These are phyloP conservation scores for Glonium stellatum DNA, from an alignment of 495 filamentous ascomycete species.

Conservation along the genomic window DNA sequence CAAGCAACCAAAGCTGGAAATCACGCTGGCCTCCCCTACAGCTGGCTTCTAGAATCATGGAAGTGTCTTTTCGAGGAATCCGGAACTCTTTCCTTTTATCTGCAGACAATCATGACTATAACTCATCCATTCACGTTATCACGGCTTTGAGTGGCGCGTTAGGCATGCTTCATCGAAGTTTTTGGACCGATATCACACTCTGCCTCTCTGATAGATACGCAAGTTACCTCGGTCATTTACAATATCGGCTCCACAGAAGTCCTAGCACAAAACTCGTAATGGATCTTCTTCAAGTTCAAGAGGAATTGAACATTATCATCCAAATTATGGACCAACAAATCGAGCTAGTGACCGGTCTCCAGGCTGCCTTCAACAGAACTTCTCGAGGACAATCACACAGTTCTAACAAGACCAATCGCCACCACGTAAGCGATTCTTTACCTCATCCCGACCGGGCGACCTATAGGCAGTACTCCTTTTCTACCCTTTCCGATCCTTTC, in stretches of 20 bases:
- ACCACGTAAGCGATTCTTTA: slow-evolving; percentile 6
- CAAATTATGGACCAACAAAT: slow-evolving; percentile 39
- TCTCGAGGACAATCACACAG: slow-evolving; percentile 3
- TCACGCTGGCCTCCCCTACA: slow-evolving; percentile 37
- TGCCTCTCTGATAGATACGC: slow-evolving; percentile 37
- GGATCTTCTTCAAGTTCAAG: slow-evolving; percentile 38
- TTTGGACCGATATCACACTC: slow-evolving; percentile 36
- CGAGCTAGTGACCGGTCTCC: slow-evolving; percentile 30
- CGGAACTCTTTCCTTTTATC: slow-evolving; percentile 32
- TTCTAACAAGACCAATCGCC: background rate
- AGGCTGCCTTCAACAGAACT: slow-evolving; percentile 10
- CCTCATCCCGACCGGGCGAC: slow-evolving; percentile 15
- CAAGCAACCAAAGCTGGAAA: slow-evolving; percentile 40
- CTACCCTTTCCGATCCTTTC: slow-evolving; percentile 29
- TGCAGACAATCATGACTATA: slow-evolving; percentile 30
- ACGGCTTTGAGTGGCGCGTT: slow-evolving; percentile 33
- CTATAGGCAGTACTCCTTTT: slow-evolving; percentile 30
- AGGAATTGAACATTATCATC: slow-evolving; percentile 38
- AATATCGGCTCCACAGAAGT: slow-evolving; percentile 37
- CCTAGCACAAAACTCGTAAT: slow-evolving; percentile 39
- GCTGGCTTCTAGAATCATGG: slow-evolving; percentile 33
- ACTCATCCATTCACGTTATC: slow-evolving; percentile 31
- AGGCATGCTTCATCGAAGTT: slow-evolving; percentile 36
- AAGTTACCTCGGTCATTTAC: slow-evolving; percentile 35
- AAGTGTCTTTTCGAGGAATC: slow-evolving; percentile 36